These are phyloP conservation scores for Sphaerosporella brunnea DNA, from an alignment of 495 filamentous ascomycete species.

Conservation along the genomic window DNA sequence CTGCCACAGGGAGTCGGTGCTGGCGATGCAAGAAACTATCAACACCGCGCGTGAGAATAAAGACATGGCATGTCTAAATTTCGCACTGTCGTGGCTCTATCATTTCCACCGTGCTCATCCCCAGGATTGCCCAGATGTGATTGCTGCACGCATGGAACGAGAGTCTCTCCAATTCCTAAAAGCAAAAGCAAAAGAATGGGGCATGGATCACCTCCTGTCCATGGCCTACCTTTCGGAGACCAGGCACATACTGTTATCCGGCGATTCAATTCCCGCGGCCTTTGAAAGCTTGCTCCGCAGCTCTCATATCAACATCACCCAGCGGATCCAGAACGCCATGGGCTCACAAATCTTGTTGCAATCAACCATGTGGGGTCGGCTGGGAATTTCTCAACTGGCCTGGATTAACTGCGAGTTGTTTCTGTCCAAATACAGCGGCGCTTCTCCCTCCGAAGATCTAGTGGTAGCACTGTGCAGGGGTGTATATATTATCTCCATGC, in stretches of 20 bases:
- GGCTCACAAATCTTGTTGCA: constrained; percentile 55
- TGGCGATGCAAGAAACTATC: constrained; percentile 78
- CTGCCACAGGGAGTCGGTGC: constrained; percentile 74
- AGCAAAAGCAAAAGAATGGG: constrained; percentile 68
- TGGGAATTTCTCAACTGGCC: constrained; percentile 52
- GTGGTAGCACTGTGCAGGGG: constrained; percentile 46
- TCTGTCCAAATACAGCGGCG: constrained; percentile 47
- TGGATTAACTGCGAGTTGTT: constrained; percentile 56
- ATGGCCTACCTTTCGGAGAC: constrained; percentile 76
- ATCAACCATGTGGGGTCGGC: constrained; percentile 54
- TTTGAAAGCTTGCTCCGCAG: constrained; percentile 64
- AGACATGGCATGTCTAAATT: constrained; percentile 83
- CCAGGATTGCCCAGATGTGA: constrained; percentile 24
- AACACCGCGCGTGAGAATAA: constrained; percentile 80
- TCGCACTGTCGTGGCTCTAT: constrained; percentile 92
- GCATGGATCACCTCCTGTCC: constrained; percentile 73
- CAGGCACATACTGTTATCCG: constrained; percentile 57
- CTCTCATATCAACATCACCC: constrained; percentile 62
- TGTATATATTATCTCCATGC: constrained; percentile 40
- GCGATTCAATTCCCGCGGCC: constrained; percentile 60
- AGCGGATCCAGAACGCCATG: constrained; percentile 51
- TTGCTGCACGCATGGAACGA: constrained; percentile 41
- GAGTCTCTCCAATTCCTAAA: constrained; percentile 75
- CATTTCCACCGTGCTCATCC: constrained; percentile 81
- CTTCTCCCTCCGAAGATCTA: constrained; percentile 56